Percentiles rank a stretch among this genome's conserved stretches.
Evolutionary conservation across 441 rosid species (phyloP).

Genomic region (Raphanus hybrid): DNA sequence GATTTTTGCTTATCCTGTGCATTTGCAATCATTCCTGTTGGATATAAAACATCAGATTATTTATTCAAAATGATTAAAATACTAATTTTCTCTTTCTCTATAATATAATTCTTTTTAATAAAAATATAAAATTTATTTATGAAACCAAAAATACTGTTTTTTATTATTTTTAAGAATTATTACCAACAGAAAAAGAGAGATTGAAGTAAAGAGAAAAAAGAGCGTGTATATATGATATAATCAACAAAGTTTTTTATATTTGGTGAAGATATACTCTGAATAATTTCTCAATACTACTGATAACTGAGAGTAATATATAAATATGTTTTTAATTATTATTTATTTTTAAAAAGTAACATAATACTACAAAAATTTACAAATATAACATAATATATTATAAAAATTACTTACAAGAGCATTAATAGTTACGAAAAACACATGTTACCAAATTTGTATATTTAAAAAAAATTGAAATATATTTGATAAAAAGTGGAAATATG

Average conservation of each 20-base stretch:
- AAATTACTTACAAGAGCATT: not conserved
- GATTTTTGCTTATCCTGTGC: not conserved
- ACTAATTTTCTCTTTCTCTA: not conserved
- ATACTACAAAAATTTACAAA: not conserved
- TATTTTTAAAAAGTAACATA: not conserved
- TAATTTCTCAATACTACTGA: not conserved
- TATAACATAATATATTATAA: too few relatives aligned
- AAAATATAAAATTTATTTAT: too few relatives aligned
- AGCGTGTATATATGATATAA: not conserved
- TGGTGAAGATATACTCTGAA: not conserved
- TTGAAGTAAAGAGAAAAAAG: too few relatives aligned
- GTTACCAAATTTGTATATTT: not conserved
- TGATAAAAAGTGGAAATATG: not conserved
- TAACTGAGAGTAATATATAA: not conserved
- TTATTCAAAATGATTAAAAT: not conserved
- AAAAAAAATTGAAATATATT: not conserved
- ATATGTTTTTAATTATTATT: too few relatives aligned
- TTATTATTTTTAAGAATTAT: too few relatives aligned
- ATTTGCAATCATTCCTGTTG: not conserved
- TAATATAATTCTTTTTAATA: too few relatives aligned
- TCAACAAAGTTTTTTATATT: too few relatives aligned
- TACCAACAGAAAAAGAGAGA: not conserved
- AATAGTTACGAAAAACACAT: not conserved
- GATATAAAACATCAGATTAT: not conserved
- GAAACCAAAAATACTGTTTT: not conserved